Percentiles rank a stretch among this genome's conserved stretches.
These are phyloP conservation scores for Globisporangium irregulare DNA, from an alignment of 352 stramenopile species.

Conservation along the genomic window DNA sequence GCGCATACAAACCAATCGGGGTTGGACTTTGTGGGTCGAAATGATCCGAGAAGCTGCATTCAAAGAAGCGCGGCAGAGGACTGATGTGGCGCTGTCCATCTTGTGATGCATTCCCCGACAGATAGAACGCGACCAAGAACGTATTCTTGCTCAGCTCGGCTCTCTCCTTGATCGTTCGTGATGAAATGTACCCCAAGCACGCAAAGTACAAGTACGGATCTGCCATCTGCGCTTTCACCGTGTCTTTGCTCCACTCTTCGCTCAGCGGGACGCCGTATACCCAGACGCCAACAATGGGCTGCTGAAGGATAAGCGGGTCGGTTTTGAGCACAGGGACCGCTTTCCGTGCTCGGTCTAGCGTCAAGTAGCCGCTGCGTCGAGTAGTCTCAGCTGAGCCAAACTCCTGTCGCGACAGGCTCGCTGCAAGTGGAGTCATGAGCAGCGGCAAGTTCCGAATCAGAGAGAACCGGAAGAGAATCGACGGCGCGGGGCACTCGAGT, in stretches of 20 bases:
- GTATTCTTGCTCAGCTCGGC: conserved; percentile 48
- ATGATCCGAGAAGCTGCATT: conserved; percentile 41
- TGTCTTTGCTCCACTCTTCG: conserved; percentile 43
- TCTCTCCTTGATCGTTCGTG: conserved; percentile 54
- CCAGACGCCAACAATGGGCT: conserved; percentile 72
- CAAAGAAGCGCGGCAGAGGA: conserved; percentile 68
- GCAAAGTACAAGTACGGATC: conserved; percentile 60
- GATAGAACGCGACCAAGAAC: conserved; percentile 70
- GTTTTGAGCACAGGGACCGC: conserved; percentile 70
- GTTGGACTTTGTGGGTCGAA: conserved; percentile 10
- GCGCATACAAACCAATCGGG: conserved; percentile 38
- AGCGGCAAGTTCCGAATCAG: conserved; percentile 70
- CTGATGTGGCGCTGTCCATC: conserved; percentile 19
- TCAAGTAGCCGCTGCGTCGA: conserved; percentile 59
- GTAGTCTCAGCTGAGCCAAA: conserved; percentile 32
- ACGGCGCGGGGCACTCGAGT: conserved; percentile 34
- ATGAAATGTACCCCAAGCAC: conserved; percentile 54
- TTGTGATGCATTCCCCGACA: conserved; percentile 11
- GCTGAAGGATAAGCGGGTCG: conserved; percentile 63
- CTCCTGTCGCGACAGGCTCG: conserved; percentile 53
- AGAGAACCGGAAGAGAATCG: conserved; percentile 46
- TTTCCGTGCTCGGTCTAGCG: conserved; percentile 71
- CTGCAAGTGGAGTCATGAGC: conserved; percentile 71
- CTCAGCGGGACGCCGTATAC: conserved; percentile 61
- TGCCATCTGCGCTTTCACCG: conserved; percentile 28